Base-by-base conservation (phyloP, 1,284 basidiomycete species). In the Microbotryum lychnidis-dioicae region DNA sequence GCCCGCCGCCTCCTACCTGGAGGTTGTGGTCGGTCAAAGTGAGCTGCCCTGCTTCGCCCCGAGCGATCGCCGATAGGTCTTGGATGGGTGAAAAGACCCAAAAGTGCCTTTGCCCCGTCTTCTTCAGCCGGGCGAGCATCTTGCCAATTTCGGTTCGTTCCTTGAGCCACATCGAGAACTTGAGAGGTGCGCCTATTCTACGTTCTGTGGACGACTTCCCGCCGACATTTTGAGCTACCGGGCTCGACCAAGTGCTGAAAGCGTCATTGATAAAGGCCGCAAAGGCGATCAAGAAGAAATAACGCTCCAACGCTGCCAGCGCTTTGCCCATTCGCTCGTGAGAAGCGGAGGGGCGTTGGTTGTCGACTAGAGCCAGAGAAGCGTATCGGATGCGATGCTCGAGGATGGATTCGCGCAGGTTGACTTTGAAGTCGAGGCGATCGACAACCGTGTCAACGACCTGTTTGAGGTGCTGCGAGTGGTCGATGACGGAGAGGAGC, bases 281-380 rank as follows among this genome's bases (percentile, higher is more conserved):
- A 72, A 97, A 98, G 0, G 89, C 89, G 63, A 98, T 89, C 65
- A 94, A 83, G 77, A 97, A 97, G 78, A 96, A 97, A 73, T 82
- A 82, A 66, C 80, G 79, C 67, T 83, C 81, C 27, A 83, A 76
- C 6, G 79, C 76, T 50, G 78, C 72, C 9, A 78, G 65, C 2
- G 79, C 79, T 58, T 75, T 74, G 14, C 37, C 16, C 37, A 42
- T 42, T 42, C 37, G 37, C 12, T 42, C 37, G 16, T 42, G 37
- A 4, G 37, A 14, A 42, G 37, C 37, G 14, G 37, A 42, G n/a
- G 74, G 72, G 14, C 79, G 73, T 37, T 75, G 71, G 3, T 66
- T 65, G 70, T 88, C 85, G 52, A 86, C 83, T 75, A 87, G 82
- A 18, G 83, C 86, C 31, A 86, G 85, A 37, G 92, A 80, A 18